Conservation (phyloP, 345 rosid genomes). For the Eucalyptus grandis region DNA sequence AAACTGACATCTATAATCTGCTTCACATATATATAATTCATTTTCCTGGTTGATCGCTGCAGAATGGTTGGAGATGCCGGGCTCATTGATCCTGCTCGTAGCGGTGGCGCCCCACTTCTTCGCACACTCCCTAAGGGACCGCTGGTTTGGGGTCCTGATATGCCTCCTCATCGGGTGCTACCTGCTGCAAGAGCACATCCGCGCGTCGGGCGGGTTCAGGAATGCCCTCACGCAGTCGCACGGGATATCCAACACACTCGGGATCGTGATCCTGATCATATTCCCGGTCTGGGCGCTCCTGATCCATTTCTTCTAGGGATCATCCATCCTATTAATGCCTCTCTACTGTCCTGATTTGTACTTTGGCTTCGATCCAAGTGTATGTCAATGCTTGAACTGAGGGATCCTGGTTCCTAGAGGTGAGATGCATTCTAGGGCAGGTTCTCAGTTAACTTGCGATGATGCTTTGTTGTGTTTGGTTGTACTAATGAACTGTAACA, state of each 20-base stretch:
- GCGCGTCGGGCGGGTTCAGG: conserved; percentile 89
- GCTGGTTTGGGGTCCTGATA: conserved; percentile 51
- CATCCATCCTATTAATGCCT: not conserved
- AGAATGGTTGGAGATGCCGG: conserved; percentile 84
- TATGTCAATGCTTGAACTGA: not conserved
- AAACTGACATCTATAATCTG: not conserved
- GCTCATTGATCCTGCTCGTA: conserved; percentile 52
- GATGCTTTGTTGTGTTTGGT: not conserved
- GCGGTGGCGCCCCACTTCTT: conserved; percentile 61
- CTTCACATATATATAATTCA: too few species aligned
- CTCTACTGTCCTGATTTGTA: not conserved
- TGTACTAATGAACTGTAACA: not conserved
- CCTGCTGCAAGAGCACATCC: conserved; percentile 82
- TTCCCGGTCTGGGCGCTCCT: conserved; percentile 79
- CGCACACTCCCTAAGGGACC: conserved; percentile 36
- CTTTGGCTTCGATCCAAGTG: not conserved
- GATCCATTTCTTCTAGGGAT: conserved; percentile 26
- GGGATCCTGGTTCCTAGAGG: not conserved
- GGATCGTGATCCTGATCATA: conserved; percentile 64
- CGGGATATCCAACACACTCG: conserved; percentile 76
- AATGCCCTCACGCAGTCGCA: conserved; percentile 56
- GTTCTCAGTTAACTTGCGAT: not conserved
- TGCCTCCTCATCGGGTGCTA: conserved; percentile 79
- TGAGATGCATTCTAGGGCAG: not conserved
- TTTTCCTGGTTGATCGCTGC: not conserved